A percentile compares a stretch with the other conserved stretches of the same genome.
Conservation (phyloP, 2,329 filamentous ascomycete genomes). For the Hypomyces perniciosus region DNA sequence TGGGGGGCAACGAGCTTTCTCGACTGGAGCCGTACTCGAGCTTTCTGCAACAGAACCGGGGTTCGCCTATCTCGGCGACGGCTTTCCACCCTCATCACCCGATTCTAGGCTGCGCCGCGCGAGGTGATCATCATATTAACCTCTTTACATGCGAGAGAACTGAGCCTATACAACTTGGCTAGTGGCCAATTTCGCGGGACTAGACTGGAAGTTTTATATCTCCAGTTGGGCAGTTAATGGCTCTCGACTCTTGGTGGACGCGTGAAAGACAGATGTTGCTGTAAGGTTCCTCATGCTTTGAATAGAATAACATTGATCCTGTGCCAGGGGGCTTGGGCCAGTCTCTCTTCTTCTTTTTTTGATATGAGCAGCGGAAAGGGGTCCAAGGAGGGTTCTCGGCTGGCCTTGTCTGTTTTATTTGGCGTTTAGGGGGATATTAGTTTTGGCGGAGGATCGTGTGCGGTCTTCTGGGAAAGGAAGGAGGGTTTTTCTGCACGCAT, state of each 20-base stretch:
- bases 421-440: background rate
- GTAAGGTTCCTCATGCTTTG: slow-evolving; percentile 6
- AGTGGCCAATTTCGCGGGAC: background rate
- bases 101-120: slow-evolving; percentile 79
- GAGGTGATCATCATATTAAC: slow-evolving; percentile 86
- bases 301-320: slow-evolving; percentile 11
- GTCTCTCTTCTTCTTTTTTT: background rate
- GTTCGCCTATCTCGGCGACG: slow-evolving; percentile 77
- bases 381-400: background rate
- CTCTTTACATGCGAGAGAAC: slow-evolving; percentile 66
- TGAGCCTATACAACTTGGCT: slow-evolving; percentile 23
- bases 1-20: slow-evolving; percentile 72
- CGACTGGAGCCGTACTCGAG: slow-evolving; percentile 85
- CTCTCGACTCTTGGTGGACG: no score
- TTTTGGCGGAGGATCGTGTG: no score
- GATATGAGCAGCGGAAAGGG: background rate
- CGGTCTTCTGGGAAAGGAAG: background rate
- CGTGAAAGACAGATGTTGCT: no score
- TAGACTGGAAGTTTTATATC: slow-evolving; percentile 1
- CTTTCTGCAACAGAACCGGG: slow-evolving; percentile 75
- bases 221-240: background rate
- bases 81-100: slow-evolving; percentile 94
- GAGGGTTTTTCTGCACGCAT: background rate
- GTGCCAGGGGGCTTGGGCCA: background rate
- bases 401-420: background rate